Evolutionary conservation across 164 flowering plant species (phyloP).

Genomic region (Saururus chinensis): DNA sequence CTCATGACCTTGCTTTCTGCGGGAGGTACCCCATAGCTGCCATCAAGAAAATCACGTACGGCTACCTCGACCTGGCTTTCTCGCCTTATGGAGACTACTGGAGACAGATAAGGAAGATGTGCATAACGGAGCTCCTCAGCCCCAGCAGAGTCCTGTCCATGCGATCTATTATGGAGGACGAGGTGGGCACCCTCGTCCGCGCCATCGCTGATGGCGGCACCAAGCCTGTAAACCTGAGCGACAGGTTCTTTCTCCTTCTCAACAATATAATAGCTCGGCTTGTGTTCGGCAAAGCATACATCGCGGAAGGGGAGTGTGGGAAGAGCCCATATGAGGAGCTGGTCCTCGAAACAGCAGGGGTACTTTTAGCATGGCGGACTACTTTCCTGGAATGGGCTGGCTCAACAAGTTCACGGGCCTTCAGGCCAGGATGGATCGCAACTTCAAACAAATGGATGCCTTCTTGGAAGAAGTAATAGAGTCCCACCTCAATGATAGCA

Average conservation of each 20-base stretch:
- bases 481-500: neutral
- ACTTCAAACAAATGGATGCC: neutral
- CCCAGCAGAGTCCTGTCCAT: slow-evolving; percentile 2
- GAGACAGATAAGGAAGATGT: slow-evolving; percentile 18
- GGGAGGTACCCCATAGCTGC: slow-evolving; percentile 1
- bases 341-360: neutral
- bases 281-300: neutral
- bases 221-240: neutral
- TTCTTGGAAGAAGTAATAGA: neutral
- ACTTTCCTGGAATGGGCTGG: slow-evolving; percentile 2
- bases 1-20: slow-evolving; percentile 13
- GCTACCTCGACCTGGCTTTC: slow-evolving; percentile 10
- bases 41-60: slow-evolving; percentile 6
- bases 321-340: neutral
- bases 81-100: slow-evolving; percentile 22
- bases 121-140: slow-evolving; percentile 15
- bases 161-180: neutral
- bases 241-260: neutral
- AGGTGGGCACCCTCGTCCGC: neutral
- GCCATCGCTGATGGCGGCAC: neutral
- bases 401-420: neutral
- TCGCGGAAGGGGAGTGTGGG: neutral
- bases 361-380: neutral
- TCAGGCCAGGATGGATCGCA: neutral
- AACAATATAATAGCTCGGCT: neutral